Percentiles rank a stretch among this genome's conserved stretches.
Conservation (phyloP, 495 filamentous ascomycete species). For the Penicillium alfredii region DNA sequence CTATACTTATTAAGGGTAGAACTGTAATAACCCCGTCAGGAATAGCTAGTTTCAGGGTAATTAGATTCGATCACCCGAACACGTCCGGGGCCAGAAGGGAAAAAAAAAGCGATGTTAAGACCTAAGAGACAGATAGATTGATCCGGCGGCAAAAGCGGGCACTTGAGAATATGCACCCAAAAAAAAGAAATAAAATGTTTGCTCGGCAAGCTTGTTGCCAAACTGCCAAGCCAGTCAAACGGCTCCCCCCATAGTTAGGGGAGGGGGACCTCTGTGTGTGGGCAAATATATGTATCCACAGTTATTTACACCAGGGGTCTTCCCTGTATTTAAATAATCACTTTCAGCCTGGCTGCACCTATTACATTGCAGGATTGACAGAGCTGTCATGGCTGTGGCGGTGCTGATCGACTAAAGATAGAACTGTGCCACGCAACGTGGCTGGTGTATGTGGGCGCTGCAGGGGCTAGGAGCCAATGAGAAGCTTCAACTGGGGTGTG, state of each 20-base stretch:
- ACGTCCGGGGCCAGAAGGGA: slow-evolving; percentile 15
- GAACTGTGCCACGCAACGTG: slow-evolving; percentile 12
- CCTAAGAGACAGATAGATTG: slow-evolving; percentile 1
- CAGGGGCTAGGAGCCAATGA: too few species aligned
- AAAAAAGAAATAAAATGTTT: slow-evolving; percentile 4
- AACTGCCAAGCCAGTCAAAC: slow-evolving; percentile 10
- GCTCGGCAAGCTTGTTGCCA: slow-evolving; percentile 6
- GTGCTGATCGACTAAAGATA: slow-evolving; percentile 5
- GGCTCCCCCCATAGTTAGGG: neutral
- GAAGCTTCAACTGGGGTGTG: slow-evolving; percentile 1
- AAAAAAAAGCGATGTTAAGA: too few species aligned
- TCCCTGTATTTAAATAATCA: slow-evolving; percentile 12
- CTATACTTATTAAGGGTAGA: too few species aligned
- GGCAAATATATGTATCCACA: too few species aligned
- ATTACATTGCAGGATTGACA: too few species aligned
- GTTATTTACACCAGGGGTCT: slow-evolving; percentile 10
- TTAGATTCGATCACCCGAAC: slow-evolving; percentile 16
- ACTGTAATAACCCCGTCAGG: too few species aligned
- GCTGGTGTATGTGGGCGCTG: too few species aligned
- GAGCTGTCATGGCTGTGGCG: slow-evolving; percentile 1
- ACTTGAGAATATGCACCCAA: slow-evolving; percentile 2
- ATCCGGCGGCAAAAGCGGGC: slow-evolving; percentile 14
- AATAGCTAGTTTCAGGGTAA: slow-evolving; percentile 28
- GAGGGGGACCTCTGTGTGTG: neutral
- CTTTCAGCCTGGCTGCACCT: too few species aligned